Percentiles rank a stretch among this genome's conserved stretches.
These are phyloP conservation scores for Dendrobium chrysotoxum DNA, from an alignment of 106 monocot genomes.

Conservation along the genomic window DNA sequence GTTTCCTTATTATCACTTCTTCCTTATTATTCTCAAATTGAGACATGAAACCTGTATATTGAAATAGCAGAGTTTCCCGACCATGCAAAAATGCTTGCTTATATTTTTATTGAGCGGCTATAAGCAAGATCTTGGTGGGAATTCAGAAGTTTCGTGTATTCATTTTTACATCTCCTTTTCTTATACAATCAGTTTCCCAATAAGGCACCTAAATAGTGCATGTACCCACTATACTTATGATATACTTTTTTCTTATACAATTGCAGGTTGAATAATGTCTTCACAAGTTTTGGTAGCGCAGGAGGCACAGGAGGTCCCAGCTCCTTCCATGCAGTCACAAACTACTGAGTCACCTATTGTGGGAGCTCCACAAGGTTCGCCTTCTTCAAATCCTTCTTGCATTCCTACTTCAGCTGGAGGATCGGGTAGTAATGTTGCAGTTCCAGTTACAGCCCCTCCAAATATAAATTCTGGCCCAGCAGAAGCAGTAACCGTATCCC, in stretches of 20 bases:
- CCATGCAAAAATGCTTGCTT: not conserved
- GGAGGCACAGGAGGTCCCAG: conserved; percentile 31
- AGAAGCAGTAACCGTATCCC: conserved; percentile 9
- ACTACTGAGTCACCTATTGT: conserved; percentile 20
- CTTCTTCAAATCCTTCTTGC: conserved; percentile 13
- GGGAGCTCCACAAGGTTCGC: conserved; percentile 2
- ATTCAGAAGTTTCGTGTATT: not conserved
- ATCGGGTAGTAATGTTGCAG: conserved; percentile 2
- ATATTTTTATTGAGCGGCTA: not conserved
- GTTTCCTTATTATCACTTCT: no score
- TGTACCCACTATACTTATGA: not conserved
- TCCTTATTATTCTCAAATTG: not conserved
- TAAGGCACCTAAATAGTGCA: not conserved
- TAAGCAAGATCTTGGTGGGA: not conserved
- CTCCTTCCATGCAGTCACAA: conserved; percentile 18
- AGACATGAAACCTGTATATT: not conserved
- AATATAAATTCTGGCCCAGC: conserved; percentile 20
- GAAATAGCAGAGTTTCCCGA: not conserved
- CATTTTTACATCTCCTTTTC: not conserved
- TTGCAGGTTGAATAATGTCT: conserved; percentile 33
- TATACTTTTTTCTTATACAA: not conserved
- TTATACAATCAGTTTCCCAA: not conserved
- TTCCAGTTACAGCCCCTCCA: conserved; percentile 22
- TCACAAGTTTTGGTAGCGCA: conserved; percentile 20
- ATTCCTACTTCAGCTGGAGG: conserved; percentile 16